Evolutionary conservation across 2,329 filamentous ascomycete species (phyloP).

Genomic region (Ophiosphaerella narmari): DNA sequence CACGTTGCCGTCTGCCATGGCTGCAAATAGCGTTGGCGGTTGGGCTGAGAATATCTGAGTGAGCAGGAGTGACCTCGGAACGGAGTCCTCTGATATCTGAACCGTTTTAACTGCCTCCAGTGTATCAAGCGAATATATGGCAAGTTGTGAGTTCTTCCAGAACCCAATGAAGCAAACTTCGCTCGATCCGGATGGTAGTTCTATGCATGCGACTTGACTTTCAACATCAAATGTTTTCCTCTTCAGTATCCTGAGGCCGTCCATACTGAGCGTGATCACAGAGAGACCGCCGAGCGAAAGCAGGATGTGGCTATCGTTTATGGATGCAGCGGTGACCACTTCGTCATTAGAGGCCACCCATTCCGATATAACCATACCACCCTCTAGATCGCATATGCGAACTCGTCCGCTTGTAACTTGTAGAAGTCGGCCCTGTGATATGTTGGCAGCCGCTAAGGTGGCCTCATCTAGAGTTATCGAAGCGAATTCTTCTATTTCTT

Average conservation of each 20-base stretch:
- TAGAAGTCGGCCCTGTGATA: conserved; percentile 67
- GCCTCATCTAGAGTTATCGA: conserved; percentile 71
- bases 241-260: conserved; percentile 61
- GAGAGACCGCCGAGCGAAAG: conserved; percentile 77
- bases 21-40: conserved; percentile 78
- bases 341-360: conserved; percentile 60
- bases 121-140: conserved; percentile 70
- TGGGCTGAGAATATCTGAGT: conserved; percentile 72
- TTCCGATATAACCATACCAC: conserved; percentile 56
- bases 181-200: conserved; percentile 67
- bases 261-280: conserved; percentile 70
- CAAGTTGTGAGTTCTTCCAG: conserved; percentile 81
- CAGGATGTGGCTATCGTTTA: conserved; percentile 71
- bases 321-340: conserved; percentile 77
- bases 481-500: conserved; percentile 79
- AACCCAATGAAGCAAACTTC: conserved; percentile 80
- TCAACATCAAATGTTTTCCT: conserved; percentile 66
- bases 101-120: conserved; percentile 68
- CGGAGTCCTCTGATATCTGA: conserved; percentile 64
- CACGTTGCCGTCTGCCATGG: conserved; percentile 90
- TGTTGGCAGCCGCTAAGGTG: conserved; percentile 72
- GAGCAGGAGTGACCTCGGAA: conserved; percentile 81
- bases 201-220: conserved; percentile 84
- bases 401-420: conserved; percentile 74
- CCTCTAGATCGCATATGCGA: conserved; percentile 65